Base-by-base conservation (phyloP, 169 alveolate species). In the Hepatocystis sp. region DNA sequence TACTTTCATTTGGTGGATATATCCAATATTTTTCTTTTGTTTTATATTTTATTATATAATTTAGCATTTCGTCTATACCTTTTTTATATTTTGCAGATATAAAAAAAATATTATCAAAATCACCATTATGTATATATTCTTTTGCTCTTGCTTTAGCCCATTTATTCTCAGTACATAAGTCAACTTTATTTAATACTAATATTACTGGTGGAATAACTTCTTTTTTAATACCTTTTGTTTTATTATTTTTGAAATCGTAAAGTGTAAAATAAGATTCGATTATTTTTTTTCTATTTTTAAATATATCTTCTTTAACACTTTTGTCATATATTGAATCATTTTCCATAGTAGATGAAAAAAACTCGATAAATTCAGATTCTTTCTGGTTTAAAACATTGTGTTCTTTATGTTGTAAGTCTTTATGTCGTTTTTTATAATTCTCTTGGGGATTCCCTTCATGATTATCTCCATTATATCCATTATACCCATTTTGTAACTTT, bases 111-210 rank as follows among this genome's bases (percentile, higher is more conserved):
- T 85, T 90, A 58, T 76, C 93, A 47, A 94, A 94, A 34, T 84
- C 85, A n/a, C 97, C 97, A 32, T 93, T 95, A 46, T 85, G 66
- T 84, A 94, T 93, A 92, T 42, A 84, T 40, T 91, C 94, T 67
- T 85, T 49, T 1, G 90, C 89, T 46, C 95, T 44, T 21, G 94
- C 84, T 67, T 90, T 92, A 1, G 91, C 91, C 95, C 95, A 92
- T 52, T 92, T 92, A 56, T 67, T 92, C 49, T 90, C 86, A 36
- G 91, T 64, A 40, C 86, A 91, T 15, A 92, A 67, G 58, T 92
- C 95, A 1, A 88, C 93, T 66, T 92, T 92, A 85, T 92, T 92
- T 47, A 92, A 67, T 32, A 92, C 93, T 51, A 92, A 86, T n/a
- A 91, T 91, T 23, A 92, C 93, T 3, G 95, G 95, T 10, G 86